phyloP scores from a whole-genome alignment of 2,329 filamentous ascomycete species.

The Coniochaeta pulveracea region DNA sequence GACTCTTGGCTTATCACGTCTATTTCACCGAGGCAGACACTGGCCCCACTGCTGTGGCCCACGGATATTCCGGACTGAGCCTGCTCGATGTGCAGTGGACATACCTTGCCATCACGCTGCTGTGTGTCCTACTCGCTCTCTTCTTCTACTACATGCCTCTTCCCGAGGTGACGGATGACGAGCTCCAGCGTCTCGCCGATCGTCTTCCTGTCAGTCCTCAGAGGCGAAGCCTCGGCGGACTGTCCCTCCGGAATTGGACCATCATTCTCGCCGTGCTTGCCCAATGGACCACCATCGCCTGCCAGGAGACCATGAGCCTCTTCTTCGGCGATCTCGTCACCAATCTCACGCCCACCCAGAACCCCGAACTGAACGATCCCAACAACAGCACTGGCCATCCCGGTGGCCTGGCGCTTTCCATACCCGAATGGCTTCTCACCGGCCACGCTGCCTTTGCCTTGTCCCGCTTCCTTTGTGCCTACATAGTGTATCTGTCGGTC shows the following conservation, averaged over 20 bases:
- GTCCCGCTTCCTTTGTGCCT: slow-evolving; percentile 58
- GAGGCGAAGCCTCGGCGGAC: slow-evolving; percentile 34
- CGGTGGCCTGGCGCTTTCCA: slow-evolving; percentile 37
- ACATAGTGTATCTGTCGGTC: slow-evolving; percentile 47
- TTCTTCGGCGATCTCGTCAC: slow-evolving; percentile 44
- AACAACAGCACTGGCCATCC: slow-evolving; percentile 18
- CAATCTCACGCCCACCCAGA: slow-evolving; percentile 17
- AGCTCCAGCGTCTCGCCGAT: slow-evolving; percentile 36
- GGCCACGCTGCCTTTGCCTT: slow-evolving; percentile 63
- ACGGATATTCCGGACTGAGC: slow-evolving; percentile 25
- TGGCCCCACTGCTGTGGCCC: slow-evolving; percentile 32
- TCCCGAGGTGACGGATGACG: slow-evolving; percentile 46
- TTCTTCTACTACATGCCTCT: slow-evolving; percentile 60
- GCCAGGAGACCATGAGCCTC: slow-evolving; percentile 55
- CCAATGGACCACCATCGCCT: slow-evolving; percentile 70
- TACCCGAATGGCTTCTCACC: slow-evolving; percentile 58
- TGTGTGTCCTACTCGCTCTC: slow-evolving; percentile 58
- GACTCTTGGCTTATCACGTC: slow-evolving; percentile 59
- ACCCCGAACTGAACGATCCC: slow-evolving; percentile 13
- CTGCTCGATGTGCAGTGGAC: slow-evolving; percentile 75
- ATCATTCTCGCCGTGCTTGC: slow-evolving; percentile 62
- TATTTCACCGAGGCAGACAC: slow-evolving; percentile 50
- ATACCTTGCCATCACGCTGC: slow-evolving; percentile 68
- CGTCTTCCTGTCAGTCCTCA: slow-evolving; percentile 37
- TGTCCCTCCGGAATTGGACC: slow-evolving; percentile 42